Evolutionary conservation across 2,329 filamentous ascomycete species (phyloP), one percentile per base, ranked within the genome.

Genomic region (Karstenula rhodostoma): DNA sequence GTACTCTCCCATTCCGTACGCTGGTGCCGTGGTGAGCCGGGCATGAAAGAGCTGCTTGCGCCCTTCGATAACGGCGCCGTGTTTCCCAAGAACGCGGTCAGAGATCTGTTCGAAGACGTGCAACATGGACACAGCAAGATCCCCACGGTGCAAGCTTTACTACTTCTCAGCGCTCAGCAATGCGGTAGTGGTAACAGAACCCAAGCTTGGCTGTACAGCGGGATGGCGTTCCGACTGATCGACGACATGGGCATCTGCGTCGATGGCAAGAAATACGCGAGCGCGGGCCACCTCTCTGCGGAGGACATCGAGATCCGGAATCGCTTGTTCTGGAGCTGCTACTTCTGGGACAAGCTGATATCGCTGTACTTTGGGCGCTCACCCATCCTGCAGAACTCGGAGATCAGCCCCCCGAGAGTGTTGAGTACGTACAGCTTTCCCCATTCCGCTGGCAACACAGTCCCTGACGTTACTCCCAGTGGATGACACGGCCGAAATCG

Each of bases 311-410:
- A 62, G 33, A 57, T 65, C 4, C 60, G 62, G 3, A 58, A 62
- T 43, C 57, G 58, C 22, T 47, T 65, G 29, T 65, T 62, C 33
- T 65, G 62, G 62, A 65, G 62, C 27, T 65, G 62, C 33, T 65
- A 62, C 33, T 60, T 62, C 22, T 65, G 62, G 62, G 62, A 65
- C 40, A 65, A 65, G 43, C 29, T 62, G 13, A 65, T 65, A 40
- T 56, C 50, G 3, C 54, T 65, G 4, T 65, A 62, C 29, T 57
- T 65, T 50, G 62, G 62, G 9, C 59, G 62, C 22, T 58, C 57
- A 19, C 62, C 33, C 3, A 29, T 57, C 32, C 60, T 63, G 13
- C 58, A 63, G 35, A 51, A 58, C 32, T 63, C 61, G 8, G 56
- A 60, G 12, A 60, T 63, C 10, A 58, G 58, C 29, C 61, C 61